Evolutionary conservation across 1,139 yeast species (phyloP), one percentile per base, ranked within the genome.

Genomic region (Geotrichum cucujoidarum): DNA sequence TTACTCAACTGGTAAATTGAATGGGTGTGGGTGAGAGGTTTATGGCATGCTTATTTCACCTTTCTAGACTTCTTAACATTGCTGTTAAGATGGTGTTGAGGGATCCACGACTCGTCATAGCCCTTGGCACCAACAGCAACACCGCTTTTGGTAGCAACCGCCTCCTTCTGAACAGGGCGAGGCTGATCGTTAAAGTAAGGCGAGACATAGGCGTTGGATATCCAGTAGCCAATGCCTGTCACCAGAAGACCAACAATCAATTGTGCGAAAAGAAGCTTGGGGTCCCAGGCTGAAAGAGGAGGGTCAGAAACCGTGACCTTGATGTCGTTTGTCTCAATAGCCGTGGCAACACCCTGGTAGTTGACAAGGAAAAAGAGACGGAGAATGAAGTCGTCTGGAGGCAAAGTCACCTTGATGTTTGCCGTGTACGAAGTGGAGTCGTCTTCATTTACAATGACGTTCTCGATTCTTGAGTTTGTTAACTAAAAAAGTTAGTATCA

Each of bases 231-330:
- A 38, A 75, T 59, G 31, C 70, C 77, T 44, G 70, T 82, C 36
- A 81, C 53, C 11, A 83, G 65, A 20, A 69, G 75, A 13, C 71
- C 59, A 56, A 85, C 69, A 30, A 86, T 60, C 17, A 79, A 49
- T 61, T 81, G 84, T 57, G 83, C 75, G 40, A 84, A 66, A 53
- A 86, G 65, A 60, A 87, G 75, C 64, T 83, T 80, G 25, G 90
- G 94, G 62, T 84, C 78, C 67, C 83, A 81, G 49, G 81, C 57
- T 0, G 94, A 82, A 58, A 88, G 71, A 48, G 81, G 75, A 33
- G 75, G 76, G 57, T 87, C 95, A 13, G 66, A 65, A 52, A 88
- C 75, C 27, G 72, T 65, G 35, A 85, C 70, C 54, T 81, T 69
- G 58, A 77, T 80, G 43, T 80, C 77, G 59, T 77, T 76, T 44